Evolutionary conservation across 495 filamentous ascomycete species (phyloP), one percentile per base, ranked within the genome.

Genomic region (Astrothelium macrocarpum): DNA sequence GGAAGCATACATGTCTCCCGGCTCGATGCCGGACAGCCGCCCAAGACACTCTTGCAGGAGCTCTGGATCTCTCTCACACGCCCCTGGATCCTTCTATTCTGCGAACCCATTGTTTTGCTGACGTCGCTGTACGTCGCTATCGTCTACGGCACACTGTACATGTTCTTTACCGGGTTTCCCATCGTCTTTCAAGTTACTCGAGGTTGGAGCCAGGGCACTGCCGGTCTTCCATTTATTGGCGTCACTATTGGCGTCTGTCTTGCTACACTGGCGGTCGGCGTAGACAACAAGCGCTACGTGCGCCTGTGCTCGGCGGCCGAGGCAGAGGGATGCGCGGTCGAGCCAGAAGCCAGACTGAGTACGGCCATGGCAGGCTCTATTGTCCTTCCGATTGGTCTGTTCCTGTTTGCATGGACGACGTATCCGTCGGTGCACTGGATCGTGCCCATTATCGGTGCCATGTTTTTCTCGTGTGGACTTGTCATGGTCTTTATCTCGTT

Each of bases 31-130:
- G 73, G 70, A 18, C 70, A 67, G n/a, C 61, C 71, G 2, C 62
- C 75, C 0, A 64, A 64, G 16, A 65, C 77, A 28, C 65, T 80
- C 2, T 43, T 39, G n/a, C 32, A 42, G 60, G 34, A 42, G 34
- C 76, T 81, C 67, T 32, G 70, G n/a, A 65, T 66, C n/a, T 69
- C 78, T 29, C 78, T 85, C 49, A 64, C 79, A 2, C 80, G 85
- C 2, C 87, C 85, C 0, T 72, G 86, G 64, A 74, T 76, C 46
- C 82, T 88, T 74, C 76, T 87, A 11, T 53, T 80, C 53, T 67
- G 77, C 29, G 83, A 87, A 64, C 85, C 85, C 0, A 84, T 87
- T 59, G 74, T 88, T 42, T 63, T 84, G 58, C 74, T 82, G 43
- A 65, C 77, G 53, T 69, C 75, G 10, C 53, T 78, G 18, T 72